Conservation (phyloP, 2,329 filamentous ascomycete genomes). For the Paracoccidioides lutzii region DNA sequence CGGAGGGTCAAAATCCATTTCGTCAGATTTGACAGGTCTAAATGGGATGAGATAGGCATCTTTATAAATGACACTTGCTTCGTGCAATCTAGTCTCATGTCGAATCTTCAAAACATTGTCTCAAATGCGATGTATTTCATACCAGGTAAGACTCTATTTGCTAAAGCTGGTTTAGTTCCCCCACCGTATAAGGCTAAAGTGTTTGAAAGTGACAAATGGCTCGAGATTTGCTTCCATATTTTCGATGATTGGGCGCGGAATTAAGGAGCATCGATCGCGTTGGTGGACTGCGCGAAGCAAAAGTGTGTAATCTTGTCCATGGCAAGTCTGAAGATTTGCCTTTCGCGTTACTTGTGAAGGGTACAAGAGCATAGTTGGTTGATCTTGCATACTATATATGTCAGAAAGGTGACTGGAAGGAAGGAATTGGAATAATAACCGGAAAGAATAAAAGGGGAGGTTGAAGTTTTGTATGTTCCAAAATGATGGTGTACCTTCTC, state of each 20-base stretch:
- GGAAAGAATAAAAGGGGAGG: too few relatives aligned
- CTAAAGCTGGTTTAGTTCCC: too few relatives aligned
- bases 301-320: slow-evolving; percentile 16
- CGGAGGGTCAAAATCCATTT: background rate
- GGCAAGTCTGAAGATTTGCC: slow-evolving; percentile 12
- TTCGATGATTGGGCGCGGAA: slow-evolving; percentile 14
- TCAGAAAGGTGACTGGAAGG: too few relatives aligned
- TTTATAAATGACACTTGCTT: background rate
- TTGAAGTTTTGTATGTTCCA: too few relatives aligned
- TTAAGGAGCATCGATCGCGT: slow-evolving; percentile 13
- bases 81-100: background rate
- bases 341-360: slow-evolving; percentile 2
- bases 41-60: background rate
- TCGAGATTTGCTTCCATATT: slow-evolving; percentile 16
- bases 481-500: slow-evolving; percentile 9
- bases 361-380: slow-evolving; percentile 8
- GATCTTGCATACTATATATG: background rate
- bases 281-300: slow-evolving; percentile 15
- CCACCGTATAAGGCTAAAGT: slow-evolving; percentile 10
- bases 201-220: slow-evolving; percentile 10
- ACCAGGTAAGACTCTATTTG: background rate
- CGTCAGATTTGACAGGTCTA: background rate
- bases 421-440: too few relatives aligned
- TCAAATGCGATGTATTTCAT: background rate
- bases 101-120: background rate